Evolutionary conservation across 2,329 filamentous ascomycete species (phyloP), one percentile per base, ranked within the genome.

Genomic region (Talaromyces rugulosus): DNA sequence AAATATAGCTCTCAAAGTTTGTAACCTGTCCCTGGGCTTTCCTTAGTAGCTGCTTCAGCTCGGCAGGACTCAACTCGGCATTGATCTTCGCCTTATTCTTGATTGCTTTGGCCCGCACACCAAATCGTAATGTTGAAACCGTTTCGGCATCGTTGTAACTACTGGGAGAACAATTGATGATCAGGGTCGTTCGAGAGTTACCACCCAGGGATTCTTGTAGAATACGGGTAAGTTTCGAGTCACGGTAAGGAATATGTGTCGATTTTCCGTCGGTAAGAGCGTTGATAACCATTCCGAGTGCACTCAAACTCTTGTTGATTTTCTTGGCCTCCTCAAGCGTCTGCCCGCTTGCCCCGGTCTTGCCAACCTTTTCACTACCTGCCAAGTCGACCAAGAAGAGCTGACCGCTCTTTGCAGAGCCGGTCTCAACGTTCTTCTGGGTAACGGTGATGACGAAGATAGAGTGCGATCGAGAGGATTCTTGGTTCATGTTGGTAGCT

Each of bases 81-180:
- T 99, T 99, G 85, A 99, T 90, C 89, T 98, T 99, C 78, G 95
- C 95, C 84, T 98, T 98, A 83, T 98, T 98, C 89, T 98, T 97
- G 82, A 99, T 99, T 0, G 92, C 91, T 82, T 99, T 99, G 62
- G 95, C 95, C 74, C 95, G 85, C 78, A 95, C 96, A 81, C 95
- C 95, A 74, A 98, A 99, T 53, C 93, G 87, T 64, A 99, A 80
- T 0, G 95, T 99, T 67, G 92, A 89, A 56, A 98, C 80, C 0
- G 95, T 98, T 80, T 99, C 95, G 60, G 89, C 87, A 79, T 97
- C 94, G 81, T 99, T 98, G 82, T 98, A 98, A 74, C 92, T 96
- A 80, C 91, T 96, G 1, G 95, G 95, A n/a, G 95, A 98, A 76
- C 93, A 97, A 77, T 98, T 98, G 82, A 99, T 96, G 71, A 99